phyloP scores from a whole-genome alignment of 2,329 filamentous ascomycete genomes.

The Grosmannia huntii region DNA sequence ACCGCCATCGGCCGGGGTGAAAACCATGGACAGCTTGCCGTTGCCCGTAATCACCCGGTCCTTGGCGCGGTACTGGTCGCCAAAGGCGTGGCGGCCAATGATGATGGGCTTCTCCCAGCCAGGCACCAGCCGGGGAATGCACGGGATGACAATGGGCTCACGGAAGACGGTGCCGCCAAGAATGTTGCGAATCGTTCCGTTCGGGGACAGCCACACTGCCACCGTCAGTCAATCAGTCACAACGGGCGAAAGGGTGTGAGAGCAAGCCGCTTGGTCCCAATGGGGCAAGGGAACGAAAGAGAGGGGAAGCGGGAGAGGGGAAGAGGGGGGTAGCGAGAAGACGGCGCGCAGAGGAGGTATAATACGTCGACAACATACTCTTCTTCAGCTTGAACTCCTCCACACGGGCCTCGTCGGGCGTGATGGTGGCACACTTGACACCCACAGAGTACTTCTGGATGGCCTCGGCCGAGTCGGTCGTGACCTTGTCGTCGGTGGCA shows the following conservation, averaged over 20 bases:
- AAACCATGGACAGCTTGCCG: constrained; percentile 90
- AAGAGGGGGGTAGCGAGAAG: background rate
- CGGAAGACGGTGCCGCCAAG: constrained; percentile 95
- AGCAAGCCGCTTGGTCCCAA: too few species aligned
- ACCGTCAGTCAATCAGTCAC: background rate
- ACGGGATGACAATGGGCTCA: constrained; percentile 92
- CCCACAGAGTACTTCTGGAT: constrained; percentile 99
- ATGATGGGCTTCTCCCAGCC: constrained; percentile 99
- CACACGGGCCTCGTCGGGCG: constrained; percentile 89
- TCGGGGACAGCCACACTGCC: constrained; percentile 93
- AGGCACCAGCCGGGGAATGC: constrained; percentile 83
- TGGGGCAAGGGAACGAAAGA: constrained; percentile 3
- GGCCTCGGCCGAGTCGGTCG: constrained; percentile 84
- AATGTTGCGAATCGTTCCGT: constrained; percentile 70
- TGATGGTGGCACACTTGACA: constrained; percentile 99
- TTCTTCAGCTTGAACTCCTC: constrained; percentile 98
- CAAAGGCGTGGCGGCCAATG: constrained; percentile 95
- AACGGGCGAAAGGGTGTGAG: background rate
- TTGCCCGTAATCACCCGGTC: constrained; percentile 72
- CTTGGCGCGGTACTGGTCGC: constrained; percentile 96
- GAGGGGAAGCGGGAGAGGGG: background rate
- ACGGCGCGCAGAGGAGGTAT: too few species aligned
- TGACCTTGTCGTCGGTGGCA: constrained; percentile 92
- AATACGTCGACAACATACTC: constrained; percentile 43
- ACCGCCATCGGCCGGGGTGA: constrained; percentile 68